Evolutionary conservation across 805 yeast species (phyloP).

Genomic region (Saccharomyces mikatae): DNA sequence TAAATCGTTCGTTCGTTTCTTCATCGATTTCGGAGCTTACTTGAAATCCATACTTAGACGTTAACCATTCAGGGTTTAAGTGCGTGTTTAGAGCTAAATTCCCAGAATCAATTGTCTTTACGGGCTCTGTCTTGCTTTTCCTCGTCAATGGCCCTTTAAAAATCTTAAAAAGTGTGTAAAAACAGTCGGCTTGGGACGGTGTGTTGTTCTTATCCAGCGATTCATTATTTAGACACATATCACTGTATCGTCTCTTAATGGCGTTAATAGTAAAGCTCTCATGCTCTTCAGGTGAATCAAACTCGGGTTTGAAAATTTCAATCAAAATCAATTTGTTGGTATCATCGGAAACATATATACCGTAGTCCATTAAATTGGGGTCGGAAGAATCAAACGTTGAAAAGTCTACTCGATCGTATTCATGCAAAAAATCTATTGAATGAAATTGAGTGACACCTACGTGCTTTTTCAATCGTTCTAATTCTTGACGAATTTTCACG

Average conservation of each 20-base stretch:
- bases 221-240: conserved; percentile 26
- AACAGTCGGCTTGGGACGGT: conserved; percentile 53
- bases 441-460: conserved; percentile 30
- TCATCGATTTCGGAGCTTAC: conserved; percentile 24
- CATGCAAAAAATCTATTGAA: conserved; percentile 25
- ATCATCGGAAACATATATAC: conserved; percentile 38
- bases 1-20: conserved; percentile 12
- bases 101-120: conserved; percentile 48
- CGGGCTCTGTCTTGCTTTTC: conserved; percentile 35
- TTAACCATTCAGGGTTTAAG: conserved; percentile 47
- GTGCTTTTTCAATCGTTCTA: conserved; percentile 24
- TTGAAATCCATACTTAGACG: conserved; percentile 40
- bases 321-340: conserved; percentile 45
- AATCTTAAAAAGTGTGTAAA: conserved; percentile 53
- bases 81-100: conserved; percentile 48
- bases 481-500: conserved; percentile 24
- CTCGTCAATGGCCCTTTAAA: conserved; percentile 56
- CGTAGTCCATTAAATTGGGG: conserved; percentile 39
- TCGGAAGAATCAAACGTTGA: conserved; percentile 11
- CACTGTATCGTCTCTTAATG: conserved; percentile 45
- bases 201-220: conserved; percentile 18
- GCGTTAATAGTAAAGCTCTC: conserved; percentile 39
- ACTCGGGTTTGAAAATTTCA: conserved; percentile 45
- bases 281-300: conserved; percentile 38
- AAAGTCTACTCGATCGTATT: conserved; percentile 27